A percentile compares a stretch with the other conserved stretches of the same genome.
These are phyloP conservation scores for Citeromyces hawaiiensis DNA, from an alignment of 1,139 yeast genomes.

Conservation along the genomic window DNA sequence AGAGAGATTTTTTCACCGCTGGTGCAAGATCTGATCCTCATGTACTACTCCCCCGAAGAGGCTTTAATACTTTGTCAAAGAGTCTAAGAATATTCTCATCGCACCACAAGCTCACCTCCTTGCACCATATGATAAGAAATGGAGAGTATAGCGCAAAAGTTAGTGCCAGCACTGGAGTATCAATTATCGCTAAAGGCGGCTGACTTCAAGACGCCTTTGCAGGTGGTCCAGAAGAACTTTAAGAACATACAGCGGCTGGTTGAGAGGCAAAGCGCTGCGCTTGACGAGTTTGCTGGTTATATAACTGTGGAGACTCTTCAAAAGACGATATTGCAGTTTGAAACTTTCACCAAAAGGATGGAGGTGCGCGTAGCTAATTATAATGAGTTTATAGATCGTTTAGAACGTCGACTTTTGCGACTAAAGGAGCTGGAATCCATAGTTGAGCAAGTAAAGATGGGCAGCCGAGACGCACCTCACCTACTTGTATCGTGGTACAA, in stretches of 20 bases:
- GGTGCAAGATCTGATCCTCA: too few relatives aligned
- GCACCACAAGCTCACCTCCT: too few relatives aligned
- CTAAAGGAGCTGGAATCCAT: slow-evolving; percentile 19
- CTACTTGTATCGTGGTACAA: slow-evolving; percentile 43
- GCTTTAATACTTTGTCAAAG: too few relatives aligned
- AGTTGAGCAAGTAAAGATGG: slow-evolving; percentile 1
- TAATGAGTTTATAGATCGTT: slow-evolving; percentile 32
- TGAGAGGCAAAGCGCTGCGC: slow-evolving; percentile 36
- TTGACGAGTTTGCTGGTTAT: slow-evolving; percentile 7
- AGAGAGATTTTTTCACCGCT: too few relatives aligned
- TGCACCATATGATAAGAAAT: slow-evolving; percentile 6
- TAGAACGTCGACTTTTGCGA: slow-evolving; percentile 29
- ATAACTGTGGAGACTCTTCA: background rate
- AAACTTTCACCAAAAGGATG: slow-evolving; percentile 31
- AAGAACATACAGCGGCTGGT: slow-evolving; percentile 39
- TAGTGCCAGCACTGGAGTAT: slow-evolving; percentile 21
- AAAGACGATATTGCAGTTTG: slow-evolving; percentile 32
- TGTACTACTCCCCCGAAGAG: too few relatives aligned
- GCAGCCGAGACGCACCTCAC: slow-evolving; percentile 8
- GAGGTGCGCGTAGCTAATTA: slow-evolving; percentile 28
- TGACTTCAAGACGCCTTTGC: slow-evolving; percentile 49
- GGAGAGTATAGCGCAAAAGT: slow-evolving; percentile 13
- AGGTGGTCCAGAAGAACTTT: slow-evolving; percentile 43
- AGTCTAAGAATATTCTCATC: too few relatives aligned
- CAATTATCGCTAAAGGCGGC: slow-evolving; percentile 30